Evolutionary conservation across 2,329 filamentous ascomycete species (phyloP).

Genomic region (Apiospora hydei): DNA sequence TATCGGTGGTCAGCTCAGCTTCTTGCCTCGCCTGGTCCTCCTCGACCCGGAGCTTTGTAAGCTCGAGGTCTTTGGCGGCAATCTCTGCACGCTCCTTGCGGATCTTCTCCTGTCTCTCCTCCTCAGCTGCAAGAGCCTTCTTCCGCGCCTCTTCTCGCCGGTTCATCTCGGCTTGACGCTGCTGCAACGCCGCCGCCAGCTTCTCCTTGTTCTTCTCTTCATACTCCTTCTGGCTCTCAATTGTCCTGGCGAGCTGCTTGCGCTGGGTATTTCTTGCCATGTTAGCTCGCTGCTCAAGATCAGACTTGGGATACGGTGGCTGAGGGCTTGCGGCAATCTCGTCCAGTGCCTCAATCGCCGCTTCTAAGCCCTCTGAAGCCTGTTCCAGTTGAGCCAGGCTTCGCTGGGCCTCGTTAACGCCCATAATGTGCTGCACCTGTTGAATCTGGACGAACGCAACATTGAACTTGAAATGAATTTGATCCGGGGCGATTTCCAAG

Average conservation of each 20-base stretch:
- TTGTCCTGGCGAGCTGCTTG: constrained; percentile 86
- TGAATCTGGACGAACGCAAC: constrained; percentile 98
- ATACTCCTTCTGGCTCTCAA: constrained; percentile 86
- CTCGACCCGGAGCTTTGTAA: constrained; percentile 74
- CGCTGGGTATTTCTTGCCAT: constrained; percentile 97
- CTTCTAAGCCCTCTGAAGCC: constrained; percentile 80
- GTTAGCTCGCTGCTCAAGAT: constrained; percentile 93
- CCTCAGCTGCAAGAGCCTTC: constrained; percentile 71
- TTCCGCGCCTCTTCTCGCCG: constrained; percentile 79
- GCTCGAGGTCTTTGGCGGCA: constrained; percentile 74
- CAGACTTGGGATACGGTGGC: constrained; percentile 87
- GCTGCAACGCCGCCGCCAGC: constrained; percentile 79
- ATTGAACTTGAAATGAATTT: constrained; percentile 95
- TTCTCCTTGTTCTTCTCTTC: constrained; percentile 93
- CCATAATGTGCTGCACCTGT: constrained; percentile 81
- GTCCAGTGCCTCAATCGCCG: constrained; percentile 78
- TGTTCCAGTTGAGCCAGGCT: constrained; percentile 82
- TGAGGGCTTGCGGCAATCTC: constrained; percentile 68
- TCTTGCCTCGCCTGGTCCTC: constrained; percentile 73
- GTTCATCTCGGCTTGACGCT: constrained; percentile 80
- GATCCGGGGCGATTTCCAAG: constrained; percentile 78
- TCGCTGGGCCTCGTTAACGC: constrained; percentile 76
- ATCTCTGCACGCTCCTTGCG: constrained; percentile 86
- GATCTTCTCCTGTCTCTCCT: constrained; percentile 80
- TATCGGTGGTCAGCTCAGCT: constrained; percentile 82